Conservation (phyloP, 805 yeast species). For the Myxozyma neglecta region DNA sequence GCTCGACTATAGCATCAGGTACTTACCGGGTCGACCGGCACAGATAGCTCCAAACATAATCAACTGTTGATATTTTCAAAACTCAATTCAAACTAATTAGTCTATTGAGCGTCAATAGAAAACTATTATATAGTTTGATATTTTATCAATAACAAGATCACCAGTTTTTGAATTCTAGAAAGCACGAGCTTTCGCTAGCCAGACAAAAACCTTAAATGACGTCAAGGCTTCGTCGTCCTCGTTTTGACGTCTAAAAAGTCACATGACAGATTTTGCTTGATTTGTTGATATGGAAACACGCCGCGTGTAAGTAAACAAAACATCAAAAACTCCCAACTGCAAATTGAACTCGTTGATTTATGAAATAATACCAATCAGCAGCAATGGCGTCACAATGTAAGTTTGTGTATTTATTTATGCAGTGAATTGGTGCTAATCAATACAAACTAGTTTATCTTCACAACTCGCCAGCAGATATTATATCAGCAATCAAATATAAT, state of each 20-base stretch:
- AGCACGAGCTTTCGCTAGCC: conserved; percentile 5
- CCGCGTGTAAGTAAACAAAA: conserved; percentile 4
- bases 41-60: conserved; percentile 74
- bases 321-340: not conserved
- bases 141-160: too few relatives aligned
- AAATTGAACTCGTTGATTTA: not conserved
- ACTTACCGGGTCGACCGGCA: conserved; percentile 63
- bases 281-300: conserved; percentile 14
- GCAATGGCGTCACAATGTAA: conserved; percentile 14
- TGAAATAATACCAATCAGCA: not conserved
- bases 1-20: not conserved
- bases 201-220: not conserved
- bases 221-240: not conserved
- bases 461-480: conserved; percentile 23
- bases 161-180: not conserved
- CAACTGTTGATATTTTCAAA: not conserved
- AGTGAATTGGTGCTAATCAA: too few relatives aligned
- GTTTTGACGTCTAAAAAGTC: not conserved
- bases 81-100: not conserved
- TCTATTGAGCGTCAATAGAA: not conserved
- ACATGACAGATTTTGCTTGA: not conserved
- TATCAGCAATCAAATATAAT: conserved; percentile 22
- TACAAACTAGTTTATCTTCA: conserved; percentile 9
- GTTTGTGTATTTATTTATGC: too few relatives aligned
- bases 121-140: not conserved